Conservation (phyloP, 805 yeast genomes). For the Pichia kluyveri region DNA sequence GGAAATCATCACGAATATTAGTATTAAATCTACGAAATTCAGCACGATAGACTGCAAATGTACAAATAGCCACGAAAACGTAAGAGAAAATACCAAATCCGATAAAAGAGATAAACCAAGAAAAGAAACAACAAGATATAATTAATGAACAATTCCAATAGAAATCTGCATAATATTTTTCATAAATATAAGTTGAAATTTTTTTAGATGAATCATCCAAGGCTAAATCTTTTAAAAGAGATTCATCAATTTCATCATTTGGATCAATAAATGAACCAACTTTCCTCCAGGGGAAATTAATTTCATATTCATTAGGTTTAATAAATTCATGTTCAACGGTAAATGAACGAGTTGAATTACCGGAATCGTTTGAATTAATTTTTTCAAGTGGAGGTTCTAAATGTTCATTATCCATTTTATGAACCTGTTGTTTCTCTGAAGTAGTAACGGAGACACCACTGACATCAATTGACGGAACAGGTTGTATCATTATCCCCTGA, state of each 20-base stretch:
- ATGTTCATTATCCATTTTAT: no score
- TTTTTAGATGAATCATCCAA: slow-evolving; percentile 19
- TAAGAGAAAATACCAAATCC: slow-evolving; percentile 62
- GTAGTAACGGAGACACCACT: background rate
- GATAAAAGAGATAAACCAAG: slow-evolving; percentile 56
- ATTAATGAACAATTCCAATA: slow-evolving; percentile 59
- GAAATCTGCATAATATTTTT: slow-evolving; percentile 63
- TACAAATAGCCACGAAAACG: slow-evolving; percentile 46
- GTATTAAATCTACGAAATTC: slow-evolving; percentile 72
- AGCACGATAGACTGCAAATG: slow-evolving; percentile 59
- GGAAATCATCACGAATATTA: slow-evolving; percentile 68
- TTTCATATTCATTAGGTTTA: slow-evolving; percentile 4
- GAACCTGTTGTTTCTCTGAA: background rate
- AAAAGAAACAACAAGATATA: slow-evolving; percentile 61
- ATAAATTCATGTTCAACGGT: slow-evolving; percentile 5
- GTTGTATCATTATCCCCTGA: background rate
- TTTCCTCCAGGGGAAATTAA: slow-evolving; percentile 27
- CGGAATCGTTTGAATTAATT: background rate
- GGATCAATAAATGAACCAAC: slow-evolving; percentile 27
- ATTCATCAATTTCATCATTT: slow-evolving; percentile 13
- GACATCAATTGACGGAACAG: background rate
- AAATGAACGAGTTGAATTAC: background rate
- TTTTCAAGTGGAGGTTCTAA: background rate
- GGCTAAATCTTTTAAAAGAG: slow-evolving; percentile 11
- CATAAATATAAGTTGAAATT: slow-evolving; percentile 52